Evolutionary conservation across 225 moss, liverwort and hornwort species (phyloP), one percentile per base, ranked within the genome.

Genomic region (Bryoerythrophyllum caledonicum): DNA sequence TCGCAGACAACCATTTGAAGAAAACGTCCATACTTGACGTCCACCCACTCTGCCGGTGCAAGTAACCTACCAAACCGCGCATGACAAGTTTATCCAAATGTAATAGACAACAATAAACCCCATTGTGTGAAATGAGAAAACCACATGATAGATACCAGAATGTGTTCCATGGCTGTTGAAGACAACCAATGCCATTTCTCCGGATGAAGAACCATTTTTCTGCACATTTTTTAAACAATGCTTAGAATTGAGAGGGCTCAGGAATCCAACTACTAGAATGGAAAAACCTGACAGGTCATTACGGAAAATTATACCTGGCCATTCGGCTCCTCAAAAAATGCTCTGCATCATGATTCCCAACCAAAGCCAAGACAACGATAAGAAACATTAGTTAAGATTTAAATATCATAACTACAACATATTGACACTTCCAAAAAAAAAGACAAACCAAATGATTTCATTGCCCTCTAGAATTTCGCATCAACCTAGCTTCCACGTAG

Each of bases 1-100:
- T 88, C 26, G 86, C 82, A 61, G 86, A 86, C 49, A 99, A 89
- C 97, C 97, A 99, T 14, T 80, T 87, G 70, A 90, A 83, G 79
- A 91, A 99, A n/a, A 86, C 76, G 51, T 99, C 94, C 81, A 89
- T 56, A 80, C 78, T 99, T 75, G 94, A 89, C 27, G 97, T 99
- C 97, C 97, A 99, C 78, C 91, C 97, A 60, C 88, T 90, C 84
- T 85, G 86, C 79, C 91, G 93, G 68, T 89, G 76, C 75, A 93
- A 74, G 46, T 78, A 84, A 74, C 77, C 96, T 96, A 74, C 74
- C 76, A 86, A 68, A 65, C 74, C 60, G 65, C 26, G 21, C n/a
- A n/a, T n/a, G n/a, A n/a, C n/a, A n/a, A n/a, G n/a, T 65, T 64
- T 51, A 71, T 63, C 49, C 27, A 68, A 20, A 51, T 54, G 24